These are phyloP conservation scores for Sarocladium kiliense DNA, from an alignment of 2,329 filamentous ascomycete genomes.

Conservation along the genomic window DNA sequence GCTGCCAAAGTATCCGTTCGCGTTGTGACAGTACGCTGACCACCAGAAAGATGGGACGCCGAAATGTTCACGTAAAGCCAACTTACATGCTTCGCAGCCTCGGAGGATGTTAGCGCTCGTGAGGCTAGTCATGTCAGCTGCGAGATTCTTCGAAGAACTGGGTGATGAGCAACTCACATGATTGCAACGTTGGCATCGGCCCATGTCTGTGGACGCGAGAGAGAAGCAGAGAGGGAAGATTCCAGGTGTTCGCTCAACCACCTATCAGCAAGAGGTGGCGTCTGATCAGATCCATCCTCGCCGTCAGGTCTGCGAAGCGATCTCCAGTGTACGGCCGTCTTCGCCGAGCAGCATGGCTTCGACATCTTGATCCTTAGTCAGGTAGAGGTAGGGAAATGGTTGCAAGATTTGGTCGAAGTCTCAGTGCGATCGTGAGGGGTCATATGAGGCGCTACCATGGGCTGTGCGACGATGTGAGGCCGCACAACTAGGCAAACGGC, in stretches of 20 bases:
- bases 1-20: slow-evolving; percentile 35
- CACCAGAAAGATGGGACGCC: slow-evolving; percentile 29
- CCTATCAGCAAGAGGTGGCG: not conserved
- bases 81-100: slow-evolving; percentile 20
- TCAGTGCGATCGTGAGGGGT: too few species aligned
- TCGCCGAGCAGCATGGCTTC: not conserved
- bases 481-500: too few species aligned
- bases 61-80: slow-evolving; percentile 18
- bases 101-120: slow-evolving; percentile 25
- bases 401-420: too few species aligned
- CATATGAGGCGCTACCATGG: too few species aligned
- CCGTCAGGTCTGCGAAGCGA: not conserved
- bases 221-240: not conserved
- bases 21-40: slow-evolving; percentile 24
- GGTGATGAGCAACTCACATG: not conserved
- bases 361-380: not conserved
- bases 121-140: slow-evolving; percentile 17
- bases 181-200: not conserved
- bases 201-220: not conserved
- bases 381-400: not conserved
- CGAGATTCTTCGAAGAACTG: not conserved
- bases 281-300: not conserved
- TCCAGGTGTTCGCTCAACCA: not conserved
- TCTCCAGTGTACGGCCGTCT: not conserved
- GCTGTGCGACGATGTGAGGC: too few species aligned